Percentiles rank a stretch among this genome's conserved stretches.
Conservation (phyloP, 345 rosid species). For the Durio zibethinus region DNA sequence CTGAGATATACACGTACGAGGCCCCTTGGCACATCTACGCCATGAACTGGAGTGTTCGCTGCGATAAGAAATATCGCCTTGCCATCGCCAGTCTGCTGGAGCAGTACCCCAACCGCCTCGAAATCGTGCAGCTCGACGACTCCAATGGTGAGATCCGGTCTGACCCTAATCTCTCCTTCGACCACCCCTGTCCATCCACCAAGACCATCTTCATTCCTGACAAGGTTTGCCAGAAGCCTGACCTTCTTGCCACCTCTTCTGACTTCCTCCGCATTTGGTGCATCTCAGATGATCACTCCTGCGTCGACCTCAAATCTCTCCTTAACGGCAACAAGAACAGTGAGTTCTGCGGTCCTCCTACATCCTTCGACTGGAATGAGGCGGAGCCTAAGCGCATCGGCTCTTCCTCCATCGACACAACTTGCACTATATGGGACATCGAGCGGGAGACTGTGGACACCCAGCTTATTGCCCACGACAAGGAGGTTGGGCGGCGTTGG, state of each 20-base stretch:
- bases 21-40: constrained; percentile 99
- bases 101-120: constrained; percentile 70
- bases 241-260: constrained; percentile 88
- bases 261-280: constrained; percentile 93
- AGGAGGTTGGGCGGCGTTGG: constrained; percentile 89
- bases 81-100: constrained; percentile 93
- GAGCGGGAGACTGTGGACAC: constrained; percentile 88
- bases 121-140: constrained; percentile 93
- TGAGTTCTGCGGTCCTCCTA: constrained; percentile 85
- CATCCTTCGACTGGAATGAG: constrained; percentile 96
- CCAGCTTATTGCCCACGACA: constrained; percentile 94
- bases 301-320: constrained; percentile 68
- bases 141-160: constrained; percentile 94
- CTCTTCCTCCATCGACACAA: constrained; percentile 85
- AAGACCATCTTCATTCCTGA: constrained; percentile 90
- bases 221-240: constrained; percentile 82
- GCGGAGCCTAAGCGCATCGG: constrained; percentile 91
- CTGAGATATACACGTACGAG: constrained; percentile 96
- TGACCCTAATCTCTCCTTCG: constrained; percentile 81
- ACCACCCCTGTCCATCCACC: constrained; percentile 89
- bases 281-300: constrained; percentile 56
- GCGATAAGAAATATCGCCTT: constrained; percentile 92
- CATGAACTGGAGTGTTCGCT: constrained; percentile 99
- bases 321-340: constrained; percentile 87
- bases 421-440: constrained; percentile 96